A percentile compares a stretch with the other conserved stretches of the same genome.
phyloP scores from a whole-genome alignment of 108 stramenopile genomes.

The Pelagomonas calceolata region DNA sequence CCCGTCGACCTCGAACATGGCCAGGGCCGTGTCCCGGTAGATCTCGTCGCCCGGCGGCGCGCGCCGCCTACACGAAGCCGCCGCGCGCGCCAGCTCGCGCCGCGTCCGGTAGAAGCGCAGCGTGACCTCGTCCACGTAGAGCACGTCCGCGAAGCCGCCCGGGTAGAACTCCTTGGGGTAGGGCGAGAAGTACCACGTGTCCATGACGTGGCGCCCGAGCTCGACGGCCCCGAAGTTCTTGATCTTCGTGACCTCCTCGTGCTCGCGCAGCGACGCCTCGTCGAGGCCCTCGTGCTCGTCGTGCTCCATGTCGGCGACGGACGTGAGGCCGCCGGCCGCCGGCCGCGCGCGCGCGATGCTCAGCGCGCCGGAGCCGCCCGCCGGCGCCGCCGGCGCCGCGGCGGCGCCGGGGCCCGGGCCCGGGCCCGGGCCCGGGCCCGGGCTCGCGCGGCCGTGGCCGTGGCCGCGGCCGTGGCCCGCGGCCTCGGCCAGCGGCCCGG shows the following conservation, averaged over 20 bases:
- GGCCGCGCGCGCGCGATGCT: too few species aligned
- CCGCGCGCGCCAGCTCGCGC: slow-evolving; percentile 72
- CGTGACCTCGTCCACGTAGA: slow-evolving; percentile 94
- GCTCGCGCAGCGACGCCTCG: slow-evolving; percentile 81
- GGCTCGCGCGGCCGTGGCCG: too few species aligned
- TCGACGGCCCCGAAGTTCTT: slow-evolving; percentile 87
- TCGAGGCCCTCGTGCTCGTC: slow-evolving; percentile 97
- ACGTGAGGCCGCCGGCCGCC: background rate
- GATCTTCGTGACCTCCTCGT: slow-evolving; percentile 97
- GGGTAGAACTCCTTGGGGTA: slow-evolving; percentile 84
- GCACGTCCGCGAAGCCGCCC: slow-evolving; percentile 65
- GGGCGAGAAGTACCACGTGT: slow-evolving; percentile 97
- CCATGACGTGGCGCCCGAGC: slow-evolving; percentile 68
- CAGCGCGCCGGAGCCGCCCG: too few species aligned
- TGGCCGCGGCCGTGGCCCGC: too few species aligned
- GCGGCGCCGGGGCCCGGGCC: too few species aligned
- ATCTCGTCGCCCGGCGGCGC: slow-evolving; percentile 56
- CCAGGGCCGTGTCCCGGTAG: slow-evolving; percentile 52
- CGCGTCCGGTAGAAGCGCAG: slow-evolving; percentile 80
- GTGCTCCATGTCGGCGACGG: slow-evolving; percentile 23
- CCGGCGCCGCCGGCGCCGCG: too few species aligned
- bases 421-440: too few species aligned
- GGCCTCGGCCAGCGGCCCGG: too few species aligned
- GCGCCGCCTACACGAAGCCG: slow-evolving; percentile 29
- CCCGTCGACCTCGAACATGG: slow-evolving; percentile 64